Evolutionary conservation across 2,329 filamentous ascomycete genomes (phyloP).

Genomic region (Fusarium dlaminii): DNA sequence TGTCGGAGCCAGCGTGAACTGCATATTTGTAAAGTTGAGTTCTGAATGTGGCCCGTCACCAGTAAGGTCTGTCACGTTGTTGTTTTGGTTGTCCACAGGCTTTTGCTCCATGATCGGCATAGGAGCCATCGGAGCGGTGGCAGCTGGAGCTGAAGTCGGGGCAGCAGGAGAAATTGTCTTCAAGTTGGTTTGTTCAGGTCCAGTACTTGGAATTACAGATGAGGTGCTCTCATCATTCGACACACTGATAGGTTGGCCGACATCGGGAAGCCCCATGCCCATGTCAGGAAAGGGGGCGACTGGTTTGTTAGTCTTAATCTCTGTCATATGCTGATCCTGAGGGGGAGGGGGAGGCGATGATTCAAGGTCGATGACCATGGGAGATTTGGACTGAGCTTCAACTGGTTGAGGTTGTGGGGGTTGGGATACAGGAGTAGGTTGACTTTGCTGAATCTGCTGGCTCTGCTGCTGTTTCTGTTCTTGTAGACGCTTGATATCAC

Average conservation of each 20-base stretch:
- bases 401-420: conserved; percentile 44
- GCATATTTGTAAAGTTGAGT: conserved; percentile 65
- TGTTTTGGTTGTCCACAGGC: conserved; percentile 34
- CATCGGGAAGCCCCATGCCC: conserved; percentile 57
- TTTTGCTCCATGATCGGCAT: conserved; percentile 43
- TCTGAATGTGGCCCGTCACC: conserved; percentile 46
- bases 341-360: conserved; percentile 45
- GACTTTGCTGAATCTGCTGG: conserved; percentile 26
- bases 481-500: conserved; percentile 60
- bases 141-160: not conserved
- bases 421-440: conserved; percentile 23
- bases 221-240: conserved; percentile 38
- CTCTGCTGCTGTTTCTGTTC: conserved; percentile 42
- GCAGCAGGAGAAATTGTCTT: conserved; percentile 40
- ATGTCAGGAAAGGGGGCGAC: conserved; percentile 67
- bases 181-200: conserved; percentile 29
- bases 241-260: conserved; percentile 25
- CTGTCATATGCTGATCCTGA: conserved; percentile 46
- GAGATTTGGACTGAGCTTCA: conserved; percentile 49
- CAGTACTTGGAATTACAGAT: conserved; percentile 14
- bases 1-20: conserved; percentile 61
- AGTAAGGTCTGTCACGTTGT: conserved; percentile 27
- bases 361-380: conserved; percentile 50
- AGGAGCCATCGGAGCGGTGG: conserved; percentile 37
- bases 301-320: conserved; percentile 51